Conservation (phyloP, 768 basidiomycete species). For the Mycena galopus region DNA sequence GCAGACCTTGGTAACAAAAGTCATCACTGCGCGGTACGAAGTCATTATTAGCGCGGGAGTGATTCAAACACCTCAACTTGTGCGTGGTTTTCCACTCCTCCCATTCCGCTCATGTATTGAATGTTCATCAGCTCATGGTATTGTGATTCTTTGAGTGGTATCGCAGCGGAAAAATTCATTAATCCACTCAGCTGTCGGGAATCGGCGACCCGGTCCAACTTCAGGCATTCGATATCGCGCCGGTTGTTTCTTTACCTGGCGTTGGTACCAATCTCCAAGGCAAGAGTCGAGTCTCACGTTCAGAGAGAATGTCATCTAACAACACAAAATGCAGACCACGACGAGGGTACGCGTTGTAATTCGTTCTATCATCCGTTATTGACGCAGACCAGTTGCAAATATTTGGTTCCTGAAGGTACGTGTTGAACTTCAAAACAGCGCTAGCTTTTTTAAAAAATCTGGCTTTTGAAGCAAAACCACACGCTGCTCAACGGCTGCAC, state of each 20-base stretch:
- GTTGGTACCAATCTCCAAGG: constrained; percentile 56
- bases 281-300: background rate
- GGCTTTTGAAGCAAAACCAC: constrained; percentile 46
- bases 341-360: constrained; percentile 47
- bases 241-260: constrained; percentile 48
- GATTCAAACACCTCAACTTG: constrained; percentile 47
- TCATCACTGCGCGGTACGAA: constrained; percentile 43
- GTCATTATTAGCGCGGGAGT: constrained; percentile 46
- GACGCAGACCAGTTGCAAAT: too few species aligned
- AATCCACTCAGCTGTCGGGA: constrained; percentile 46
- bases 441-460: too few species aligned
- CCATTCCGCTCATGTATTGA: background rate
- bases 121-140: constrained; percentile 41
- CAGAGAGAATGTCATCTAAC: background rate
- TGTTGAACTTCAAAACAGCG: too few species aligned
- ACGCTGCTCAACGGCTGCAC: constrained; percentile 44
- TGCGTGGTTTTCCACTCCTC: constrained; percentile 35
- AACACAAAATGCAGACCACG: constrained; percentile 42
- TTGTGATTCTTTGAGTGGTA: background rate
- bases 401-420: too few species aligned
- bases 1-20: constrained; percentile 23
- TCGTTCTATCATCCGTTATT: too few species aligned
- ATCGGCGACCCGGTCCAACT: constrained; percentile 48
- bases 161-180: background rate
- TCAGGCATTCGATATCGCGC: constrained; percentile 39